These are phyloP conservation scores for Fusarium euwallaceae DNA, from an alignment of 2,329 filamentous ascomycete species.

Conservation along the genomic window DNA sequence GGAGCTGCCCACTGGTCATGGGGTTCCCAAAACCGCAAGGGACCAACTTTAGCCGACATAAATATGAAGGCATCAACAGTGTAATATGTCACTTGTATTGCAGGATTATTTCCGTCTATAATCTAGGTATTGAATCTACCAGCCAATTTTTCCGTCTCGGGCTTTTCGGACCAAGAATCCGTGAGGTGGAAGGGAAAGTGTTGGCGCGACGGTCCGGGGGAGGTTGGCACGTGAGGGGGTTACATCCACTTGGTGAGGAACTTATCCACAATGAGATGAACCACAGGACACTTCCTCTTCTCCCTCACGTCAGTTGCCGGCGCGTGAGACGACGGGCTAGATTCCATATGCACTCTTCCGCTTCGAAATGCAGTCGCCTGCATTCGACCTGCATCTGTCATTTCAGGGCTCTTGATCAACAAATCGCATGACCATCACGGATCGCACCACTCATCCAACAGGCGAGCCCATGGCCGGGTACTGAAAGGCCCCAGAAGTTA, in stretches of 20 bases:
- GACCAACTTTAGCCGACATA: neutral
- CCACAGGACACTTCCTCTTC: neutral
- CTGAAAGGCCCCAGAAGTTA: conserved; percentile 1
- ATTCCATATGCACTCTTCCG: conserved; percentile 4
- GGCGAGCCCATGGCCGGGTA: neutral
- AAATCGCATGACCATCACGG: conserved; percentile 6
- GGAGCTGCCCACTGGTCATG: conserved; percentile 9
- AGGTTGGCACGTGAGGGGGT: conserved; percentile 10
- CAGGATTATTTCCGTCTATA: neutral
- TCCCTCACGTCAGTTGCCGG: neutral
- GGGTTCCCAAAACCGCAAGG: conserved; percentile 5
- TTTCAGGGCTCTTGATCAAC: neutral
- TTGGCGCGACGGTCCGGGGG: conserved; percentile 10
- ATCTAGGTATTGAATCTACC: neutral
- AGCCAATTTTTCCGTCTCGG: neutral
- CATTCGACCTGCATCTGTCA: conserved; percentile 11
- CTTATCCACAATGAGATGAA: conserved; percentile 5
- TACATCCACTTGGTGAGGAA: conserved; percentile 2
- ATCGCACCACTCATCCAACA: conserved; percentile 19
- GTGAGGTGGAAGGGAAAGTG: neutral
- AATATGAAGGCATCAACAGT: neutral
- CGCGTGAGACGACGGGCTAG: neutral
- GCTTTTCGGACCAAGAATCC: conserved; percentile 4
- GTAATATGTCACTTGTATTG: too few relatives aligned
- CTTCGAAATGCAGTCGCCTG: neutral